Evolutionary conservation across 805 yeast species (phyloP), one percentile per base, ranked within the genome.

Genomic region (Teunomyces barrocoloradensis): DNA sequence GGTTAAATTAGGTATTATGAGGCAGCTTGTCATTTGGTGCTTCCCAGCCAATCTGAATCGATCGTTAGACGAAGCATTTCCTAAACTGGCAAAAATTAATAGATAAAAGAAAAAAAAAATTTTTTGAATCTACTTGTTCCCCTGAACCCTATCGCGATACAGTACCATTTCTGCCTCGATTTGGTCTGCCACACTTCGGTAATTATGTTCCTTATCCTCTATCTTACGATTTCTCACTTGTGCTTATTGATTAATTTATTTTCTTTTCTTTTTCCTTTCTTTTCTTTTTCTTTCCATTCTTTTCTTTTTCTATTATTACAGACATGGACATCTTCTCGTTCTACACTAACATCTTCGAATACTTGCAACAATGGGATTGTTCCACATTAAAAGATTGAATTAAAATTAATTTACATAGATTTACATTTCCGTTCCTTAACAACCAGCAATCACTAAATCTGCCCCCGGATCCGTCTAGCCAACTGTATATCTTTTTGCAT

Each of bases 401-500:
- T 35, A 18, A 35, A 35, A 18, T 21, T 37, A 37, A 23, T 11
- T 23, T 37, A 37, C 40, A 37, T 37, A 37, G 40, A 37, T 37
- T 37, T 37, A 37, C 40, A 37, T 37, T 23, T 27, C 40, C 20
- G n/a, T 18, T 23, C 40, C 28, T 20, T 32, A 15, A 18, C 32
- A 13, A 30, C 35, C 36, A 43, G 13, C 38, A 34, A 40, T 44
- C 3, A 10, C 40, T 48, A 59, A 27, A 55, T 42, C 42, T 60
- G 75, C 5, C 90, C 91, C 56, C 91, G 75, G 36, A 86, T 80
- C 64, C 92, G 73, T 68, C 94, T 76, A 3, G 94, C 94, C 53
- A 87, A 68, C 59, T 86, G 91, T 51, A 87, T 82, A 61, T 87
- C 95, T 63, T 84, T 85, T 58, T 84, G 87, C 92, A 86, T 87